Evolutionary conservation across 352 stramenopile genomes (phyloP), one percentile per base, ranked within the genome.

Genomic region (Globisporangium emineosum): DNA sequence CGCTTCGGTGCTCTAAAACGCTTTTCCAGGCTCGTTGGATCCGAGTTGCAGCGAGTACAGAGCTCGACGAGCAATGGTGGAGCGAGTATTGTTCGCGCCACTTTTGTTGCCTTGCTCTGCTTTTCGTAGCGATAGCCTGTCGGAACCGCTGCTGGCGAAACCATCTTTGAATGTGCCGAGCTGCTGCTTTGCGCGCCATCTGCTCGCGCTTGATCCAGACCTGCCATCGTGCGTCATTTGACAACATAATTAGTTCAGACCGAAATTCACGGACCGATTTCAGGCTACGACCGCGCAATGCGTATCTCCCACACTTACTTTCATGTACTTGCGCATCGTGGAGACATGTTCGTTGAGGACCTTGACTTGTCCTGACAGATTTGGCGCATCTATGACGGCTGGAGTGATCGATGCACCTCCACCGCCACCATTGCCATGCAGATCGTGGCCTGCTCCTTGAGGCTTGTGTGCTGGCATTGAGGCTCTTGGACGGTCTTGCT

Each of bases 261-360:
- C 23, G 37, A 25, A 27, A 6, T 15, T 0, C 10, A 19, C 1
- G 33, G 42, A 30, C 23, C 21, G 10, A 25, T n/a, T 23, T 23
- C 3, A 40, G 30, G 21, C 12, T 3, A 3, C 49, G 2, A 7
- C 17, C 21, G 6, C 17, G 21, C 9, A 8, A 6, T 21, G 1
- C 5, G 6, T 15, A 0, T 6, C 19, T 17, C 5, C 19, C 17
- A 45, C 40, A 52, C 32, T n/a, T 62, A 87, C 82, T 40, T 89
- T 91, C 60, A 89, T 81, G 66, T 90, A 91, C 60, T 89, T 89
- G 67, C 82, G 78, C 68, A 91, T 85, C 15, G 69, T 71, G 0
- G 57, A 37, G 17, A 90, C 61, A 57, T 91, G 80, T 4, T 88
- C 78, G 5, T 70, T 72, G 2, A 91, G 65, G 21, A 45, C 30